Percentiles rank a stretch among this genome's conserved stretches.
These are phyloP conservation scores for Xerophyta viscosa DNA, from an alignment of 106 monocot species.

Conservation along the genomic window DNA sequence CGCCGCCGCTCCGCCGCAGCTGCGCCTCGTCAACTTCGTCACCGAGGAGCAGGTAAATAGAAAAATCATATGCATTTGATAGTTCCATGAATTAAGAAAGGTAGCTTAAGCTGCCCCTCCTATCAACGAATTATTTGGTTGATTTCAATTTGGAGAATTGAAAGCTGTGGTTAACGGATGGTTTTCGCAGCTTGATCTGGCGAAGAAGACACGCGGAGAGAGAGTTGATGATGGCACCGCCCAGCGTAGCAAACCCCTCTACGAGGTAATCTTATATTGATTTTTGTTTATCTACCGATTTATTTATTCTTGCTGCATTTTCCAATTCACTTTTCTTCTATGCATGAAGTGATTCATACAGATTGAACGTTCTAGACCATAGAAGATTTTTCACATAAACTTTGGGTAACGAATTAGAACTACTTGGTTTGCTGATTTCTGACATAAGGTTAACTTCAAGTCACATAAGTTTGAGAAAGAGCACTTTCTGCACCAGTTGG, in stretches of 20 bases:
- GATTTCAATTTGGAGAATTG: neutral
- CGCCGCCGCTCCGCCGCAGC: slow-evolving; percentile 17
- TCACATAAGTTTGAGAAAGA: too few relatives aligned
- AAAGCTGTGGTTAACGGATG: neutral
- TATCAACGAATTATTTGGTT: neutral
- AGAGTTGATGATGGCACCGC: slow-evolving; percentile 84
- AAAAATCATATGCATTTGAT: neutral
- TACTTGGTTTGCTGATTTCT: too few relatives aligned
- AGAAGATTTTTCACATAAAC: too few relatives aligned
- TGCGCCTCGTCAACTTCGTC: slow-evolving; percentile 71
- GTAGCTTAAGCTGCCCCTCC: neutral
- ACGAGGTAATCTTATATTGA: slow-evolving; percentile 30
- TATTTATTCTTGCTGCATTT: neutral
- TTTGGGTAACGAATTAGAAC: too few relatives aligned
- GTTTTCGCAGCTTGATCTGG: slow-evolving; percentile 43
- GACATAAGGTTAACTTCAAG: too few relatives aligned
- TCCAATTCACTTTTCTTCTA: too few relatives aligned
- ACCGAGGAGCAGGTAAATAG: slow-evolving; percentile 63
- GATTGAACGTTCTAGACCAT: too few relatives aligned
- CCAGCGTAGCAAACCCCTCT: slow-evolving; percentile 66
- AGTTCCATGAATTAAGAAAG: slow-evolving; percentile 1
- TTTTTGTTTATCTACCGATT: neutral
- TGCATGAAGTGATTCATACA: too few relatives aligned
- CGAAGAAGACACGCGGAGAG: slow-evolving; percentile 71
- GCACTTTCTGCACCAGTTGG: too few relatives aligned